Base-by-base conservation (phyloP, 148 eudicot genomes). In the Fallopia convolvulus region DNA sequence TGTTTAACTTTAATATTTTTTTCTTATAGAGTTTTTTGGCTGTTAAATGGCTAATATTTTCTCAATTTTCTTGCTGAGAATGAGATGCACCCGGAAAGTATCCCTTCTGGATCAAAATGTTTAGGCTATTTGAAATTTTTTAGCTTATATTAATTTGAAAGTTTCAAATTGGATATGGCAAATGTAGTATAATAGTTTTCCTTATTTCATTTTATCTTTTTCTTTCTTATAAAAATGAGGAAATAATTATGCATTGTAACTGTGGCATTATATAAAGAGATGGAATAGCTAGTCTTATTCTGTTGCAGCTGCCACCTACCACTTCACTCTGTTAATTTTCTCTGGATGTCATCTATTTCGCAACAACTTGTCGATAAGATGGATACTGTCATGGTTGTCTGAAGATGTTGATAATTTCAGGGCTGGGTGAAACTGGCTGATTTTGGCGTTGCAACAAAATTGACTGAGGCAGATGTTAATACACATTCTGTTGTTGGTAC, bases 401-500 rank as follows among this genome's bases (percentile, higher is more conserved):
- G 52, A 75, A 13, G 72, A 14, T 66, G 42, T 36, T 36, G n/a
- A 68, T 68, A 68, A 68, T 68, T 68, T 81, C 93, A 96, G 99
- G 99, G 99, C 82, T 88, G 93, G 75, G 99, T 96, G 81, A 96
- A 96, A 84, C 93, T 96, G 78, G 99, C 99, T 82, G 98, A 93
- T 90, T 96, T 96, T 84, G 99, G 99, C 49, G 99, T 96, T 77
- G 99, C 99, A 33, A 96, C 99, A 39, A 96, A 96, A 81, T 83
- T 96, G 70, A 93, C 94, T 18, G 99, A 96, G 81, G 99, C 99
- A 73, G 98, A 96, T 90, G 87, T 87, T 56, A 96, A 93, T 78
- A 96, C 99, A 65, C 99, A 93, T 86, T 96, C 98, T 80, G 99
- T 96, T 77, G 99, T 93, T 79, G 99, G 99, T 80, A 96, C 99